Conservation (phyloP, 2,329 filamentous ascomycete species). For the Didymella lethalis region DNA sequence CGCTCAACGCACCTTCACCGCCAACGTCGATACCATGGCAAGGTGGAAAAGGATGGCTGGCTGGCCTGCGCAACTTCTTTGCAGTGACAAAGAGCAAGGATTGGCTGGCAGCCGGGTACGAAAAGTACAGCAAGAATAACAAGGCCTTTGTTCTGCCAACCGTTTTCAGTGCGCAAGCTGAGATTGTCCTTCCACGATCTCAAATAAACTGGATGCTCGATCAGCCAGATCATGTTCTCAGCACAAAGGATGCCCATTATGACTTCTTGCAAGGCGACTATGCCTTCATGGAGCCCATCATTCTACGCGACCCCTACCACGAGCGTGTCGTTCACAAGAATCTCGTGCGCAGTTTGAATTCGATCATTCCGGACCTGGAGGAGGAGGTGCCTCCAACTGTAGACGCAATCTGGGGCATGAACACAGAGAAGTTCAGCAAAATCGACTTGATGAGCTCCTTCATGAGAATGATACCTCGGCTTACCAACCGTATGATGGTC, state of each 20-base stretch:
- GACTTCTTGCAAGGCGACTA: constrained; percentile 52
- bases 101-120: constrained; percentile 35
- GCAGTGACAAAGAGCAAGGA: constrained; percentile 33
- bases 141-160: constrained; percentile 39
- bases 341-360: constrained; percentile 51
- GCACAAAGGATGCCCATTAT: constrained; percentile 48
- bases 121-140: constrained; percentile 35
- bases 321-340: constrained; percentile 53
- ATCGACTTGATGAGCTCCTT: constrained; percentile 49
- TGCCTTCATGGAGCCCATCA: constrained; percentile 46
- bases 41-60: constrained; percentile 37
- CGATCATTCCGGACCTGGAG: constrained; percentile 48
- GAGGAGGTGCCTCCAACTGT: constrained; percentile 50
- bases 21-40: constrained; percentile 35
- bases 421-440: constrained; percentile 50
- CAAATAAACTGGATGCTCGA: constrained; percentile 54
- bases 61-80: constrained; percentile 29
- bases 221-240: constrained; percentile 53
- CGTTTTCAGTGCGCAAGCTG: constrained; percentile 33
- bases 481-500: constrained; percentile 57
- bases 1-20: constrained; percentile 2
- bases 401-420: constrained; percentile 47
- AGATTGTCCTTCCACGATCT: constrained; percentile 47
- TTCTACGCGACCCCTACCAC: constrained; percentile 53
- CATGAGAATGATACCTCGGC: constrained; percentile 50